A percentile compares a stretch with the other conserved stretches of the same genome.
phyloP scores from a whole-genome alignment of 2,329 filamentous ascomycete genomes.

The Gnomoniopsis smithogilvyi region DNA sequence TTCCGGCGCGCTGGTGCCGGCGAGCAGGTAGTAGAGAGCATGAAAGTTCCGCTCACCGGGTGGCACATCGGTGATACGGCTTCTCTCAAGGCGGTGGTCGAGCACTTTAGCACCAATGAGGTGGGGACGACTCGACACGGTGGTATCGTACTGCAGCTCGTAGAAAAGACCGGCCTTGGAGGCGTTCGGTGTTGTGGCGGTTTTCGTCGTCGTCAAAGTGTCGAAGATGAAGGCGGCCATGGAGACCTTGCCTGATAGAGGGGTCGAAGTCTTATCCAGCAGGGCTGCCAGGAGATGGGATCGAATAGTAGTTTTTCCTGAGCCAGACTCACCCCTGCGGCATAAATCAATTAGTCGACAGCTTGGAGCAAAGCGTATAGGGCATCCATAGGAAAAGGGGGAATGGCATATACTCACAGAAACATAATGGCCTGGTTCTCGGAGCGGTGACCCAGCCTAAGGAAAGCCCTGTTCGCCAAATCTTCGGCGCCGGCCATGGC shows the following conservation, averaged over 20 bases:
- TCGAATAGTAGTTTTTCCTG: slow-evolving; percentile 92
- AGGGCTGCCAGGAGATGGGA: slow-evolving; percentile 84
- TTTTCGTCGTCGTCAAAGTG: slow-evolving; percentile 94
- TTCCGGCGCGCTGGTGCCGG: slow-evolving; percentile 86
- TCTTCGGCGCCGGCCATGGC: slow-evolving; percentile 92
- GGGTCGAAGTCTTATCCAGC: slow-evolving; percentile 86
- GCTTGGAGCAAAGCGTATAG: background rate
- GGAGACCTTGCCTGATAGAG: slow-evolving; percentile 88
- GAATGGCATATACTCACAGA: slow-evolving; percentile 59
- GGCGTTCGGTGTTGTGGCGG: slow-evolving; percentile 88
- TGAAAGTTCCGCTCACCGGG: slow-evolving; percentile 97
- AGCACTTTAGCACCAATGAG: slow-evolving; percentile 92
- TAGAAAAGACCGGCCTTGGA: slow-evolving; percentile 95
- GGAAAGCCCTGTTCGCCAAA: slow-evolving; percentile 80
- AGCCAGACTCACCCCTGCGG: slow-evolving; percentile 84
- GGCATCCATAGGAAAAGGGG: background rate
- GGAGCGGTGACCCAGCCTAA: slow-evolving; percentile 78
- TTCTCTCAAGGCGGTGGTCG: slow-evolving; percentile 89
- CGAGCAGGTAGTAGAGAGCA: slow-evolving; percentile 89
- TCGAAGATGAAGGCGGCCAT: slow-evolving; percentile 95
- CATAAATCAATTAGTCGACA: slow-evolving; percentile 16
- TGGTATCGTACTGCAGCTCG: slow-evolving; percentile 94
- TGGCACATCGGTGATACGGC: slow-evolving; percentile 85
- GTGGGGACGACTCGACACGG: slow-evolving; percentile 77
- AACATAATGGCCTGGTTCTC: slow-evolving; percentile 95